Evolutionary conservation across 1,284 basidiomycete genomes (phyloP), one percentile per base, ranked within the genome.

Genomic region (Coriolopsis trogii): DNA sequence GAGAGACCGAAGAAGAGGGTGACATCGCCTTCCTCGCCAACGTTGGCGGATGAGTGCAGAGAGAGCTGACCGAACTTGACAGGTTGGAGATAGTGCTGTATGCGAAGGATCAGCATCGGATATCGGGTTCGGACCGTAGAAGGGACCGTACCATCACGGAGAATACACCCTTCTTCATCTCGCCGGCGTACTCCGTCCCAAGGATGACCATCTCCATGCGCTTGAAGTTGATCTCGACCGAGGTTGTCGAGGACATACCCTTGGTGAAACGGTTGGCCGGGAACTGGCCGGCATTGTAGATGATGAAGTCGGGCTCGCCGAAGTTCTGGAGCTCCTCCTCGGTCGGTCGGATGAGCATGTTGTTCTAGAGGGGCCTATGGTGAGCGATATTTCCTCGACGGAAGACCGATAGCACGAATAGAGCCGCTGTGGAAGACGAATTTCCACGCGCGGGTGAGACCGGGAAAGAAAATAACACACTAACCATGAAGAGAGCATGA

Each of bases 161-260:
- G 81, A 99, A 99, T 72, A 99, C 93, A 73, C 97, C 97, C 87
- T 99, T 99, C 82, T 99, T 99, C 97, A 99, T 99, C 80, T 99
- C 97, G 59, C 97, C 97, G 46, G 97, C 97, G 73, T 99, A 99
- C 73, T 99, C 96, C 50, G 97, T 98, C 58, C 97, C 96, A 66
- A 99, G 92, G 69, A 99, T 99, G 69, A 99, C 95, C 96, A 99
- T 99, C 77, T 99, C 97, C 91, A 95, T 98, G 52, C 97, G 93
- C 83, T 98, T 98, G 78, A 99, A 99, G 87, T 99, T 99, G 81
- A 99, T 93, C 79, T 98, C 97, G 51, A 99, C 96, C 18, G 95
- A 98, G 24, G 96, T 99, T 39, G 95, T 92, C 29, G 95, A 98
- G 58, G 94, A 97, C 96, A 99, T 99, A 73, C 96, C 96, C 76